Evolutionary conservation across 2,329 filamentous ascomycete species (phyloP), one percentile per base, ranked within the genome.

Genomic region (Neophaeococcomyces aloes): DNA sequence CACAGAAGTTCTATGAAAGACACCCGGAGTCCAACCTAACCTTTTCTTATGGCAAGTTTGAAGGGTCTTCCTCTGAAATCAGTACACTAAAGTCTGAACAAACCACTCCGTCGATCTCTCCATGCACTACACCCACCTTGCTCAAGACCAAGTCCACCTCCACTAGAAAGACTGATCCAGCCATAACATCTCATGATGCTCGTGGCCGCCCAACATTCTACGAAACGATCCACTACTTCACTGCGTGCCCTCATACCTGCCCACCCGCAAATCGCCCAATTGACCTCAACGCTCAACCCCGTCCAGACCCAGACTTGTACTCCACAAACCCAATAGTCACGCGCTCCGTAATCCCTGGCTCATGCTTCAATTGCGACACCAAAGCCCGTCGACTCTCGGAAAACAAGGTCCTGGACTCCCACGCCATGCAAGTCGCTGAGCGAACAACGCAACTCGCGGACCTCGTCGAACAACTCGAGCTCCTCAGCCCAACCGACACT

Each of bases 251-350:
- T 25, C 51, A 53, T 36, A 45, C 48, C 2, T 49, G 42, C 7
- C 52, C 52, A n/a, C 52, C 52, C 1, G 34, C 38, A 15, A 47
- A 46, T 4, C 43, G 49, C 11, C 52, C 52, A 7, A 48, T 55
- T n/a, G 51, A 55, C 33, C 44, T 44, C 2, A 30, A 18, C 34
- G 29, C 38, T n/a, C 38, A 41, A 41, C 38, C 38, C 8, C 29
- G 38, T n/a, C 5, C 4, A 33, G 38, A 41, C 17, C 18, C 27
- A 14, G 38, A 41, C 15, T 41, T 32, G 14, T 46, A 50, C 21
- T 49, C 51, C 25, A 17, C 32, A 2, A 8, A 21, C 6, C 29
- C 40, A 14, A 29, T 36, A 10, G 39, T 41, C 13, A 45, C 48
- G 17, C 38, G 29, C 8, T 52, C 46, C 34, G 38, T 50, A 19